phyloP scores from a whole-genome alignment of 345 rosid genomes.

The Theobroma cacao region DNA sequence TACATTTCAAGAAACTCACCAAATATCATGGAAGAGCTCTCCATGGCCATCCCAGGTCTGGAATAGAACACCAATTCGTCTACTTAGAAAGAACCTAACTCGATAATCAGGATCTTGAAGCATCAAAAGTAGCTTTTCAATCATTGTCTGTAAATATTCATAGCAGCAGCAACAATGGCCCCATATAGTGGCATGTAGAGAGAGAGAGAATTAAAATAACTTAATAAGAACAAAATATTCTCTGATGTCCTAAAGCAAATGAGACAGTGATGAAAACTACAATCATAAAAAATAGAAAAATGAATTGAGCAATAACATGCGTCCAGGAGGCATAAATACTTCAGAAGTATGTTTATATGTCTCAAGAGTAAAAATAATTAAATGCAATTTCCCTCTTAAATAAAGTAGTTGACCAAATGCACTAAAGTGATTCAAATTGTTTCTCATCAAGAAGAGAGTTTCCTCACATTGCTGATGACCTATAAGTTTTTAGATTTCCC shows the following conservation, averaged over 20 bases:
- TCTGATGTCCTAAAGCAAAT: not conserved
- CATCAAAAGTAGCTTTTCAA: conserved; percentile 61
- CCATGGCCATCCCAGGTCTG: conserved; percentile 98
- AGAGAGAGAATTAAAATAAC: not conserved
- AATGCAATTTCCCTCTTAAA: not conserved
- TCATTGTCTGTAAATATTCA: conserved; percentile 59
- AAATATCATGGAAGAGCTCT: conserved; percentile 84
- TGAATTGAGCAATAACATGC: not conserved
- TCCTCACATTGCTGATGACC: not conserved
- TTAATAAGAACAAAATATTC: not conserved
- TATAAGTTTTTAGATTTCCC: not conserved
- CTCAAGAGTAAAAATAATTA: not conserved
- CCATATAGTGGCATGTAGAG: not conserved
- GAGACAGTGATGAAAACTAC: not conserved
- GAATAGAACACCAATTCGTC: conserved; percentile 74
- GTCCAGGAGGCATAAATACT: conserved; percentile 4
- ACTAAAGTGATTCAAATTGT: conserved; percentile 6
- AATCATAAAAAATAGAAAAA: not conserved
- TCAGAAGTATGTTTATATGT: not conserved
- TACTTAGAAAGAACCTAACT: conserved; percentile 69
- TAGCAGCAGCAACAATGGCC: not conserved
- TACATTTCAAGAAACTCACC: conserved; percentile 47
- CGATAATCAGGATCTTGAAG: conserved; percentile 87
- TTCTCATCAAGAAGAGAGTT: not conserved
- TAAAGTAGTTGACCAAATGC: not conserved